Percentiles rank a stretch among this genome's conserved stretches.
phyloP scores from a whole-genome alignment of 495 filamentous ascomycete genomes.

The Talaromyces proteolyticus region DNA sequence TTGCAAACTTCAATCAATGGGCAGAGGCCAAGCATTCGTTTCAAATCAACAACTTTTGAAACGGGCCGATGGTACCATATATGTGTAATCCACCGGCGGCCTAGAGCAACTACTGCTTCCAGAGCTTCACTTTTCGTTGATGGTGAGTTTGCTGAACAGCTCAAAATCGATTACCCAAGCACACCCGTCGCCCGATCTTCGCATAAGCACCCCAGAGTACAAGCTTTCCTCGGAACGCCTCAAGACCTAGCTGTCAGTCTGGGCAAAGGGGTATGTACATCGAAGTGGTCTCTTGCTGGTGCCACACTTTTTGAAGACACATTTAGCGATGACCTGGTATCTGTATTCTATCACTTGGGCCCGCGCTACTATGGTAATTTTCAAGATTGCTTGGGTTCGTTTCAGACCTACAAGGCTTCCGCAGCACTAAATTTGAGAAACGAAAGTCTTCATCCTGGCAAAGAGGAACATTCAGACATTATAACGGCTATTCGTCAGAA shows the following conservation, averaged over 20 bases:
- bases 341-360: slow-evolving; percentile 85
- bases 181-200: slow-evolving; percentile 48
- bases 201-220: slow-evolving; percentile 57
- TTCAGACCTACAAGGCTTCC: slow-evolving; percentile 96
- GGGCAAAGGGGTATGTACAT: slow-evolving; percentile 67
- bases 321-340: slow-evolving; percentile 85
- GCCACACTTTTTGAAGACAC: slow-evolving; percentile 84
- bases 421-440: slow-evolving; percentile 86
- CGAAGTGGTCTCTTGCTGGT: slow-evolving; percentile 82
- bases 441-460: slow-evolving; percentile 84
- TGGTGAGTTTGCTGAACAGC: slow-evolving; percentile 88
- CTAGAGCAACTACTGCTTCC: slow-evolving; percentile 67
- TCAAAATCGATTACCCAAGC: slow-evolving; percentile 80
- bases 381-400: slow-evolving; percentile 91
- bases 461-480: slow-evolving; percentile 89
- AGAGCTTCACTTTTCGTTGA: slow-evolving; percentile 87
- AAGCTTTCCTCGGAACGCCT: slow-evolving; percentile 91
- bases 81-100: slow-evolving; percentile 72
- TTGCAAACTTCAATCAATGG: slow-evolving; percentile 91
- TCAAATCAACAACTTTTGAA: slow-evolving; percentile 74
- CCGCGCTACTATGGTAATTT: slow-evolving; percentile 91
- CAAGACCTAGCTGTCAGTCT: slow-evolving; percentile 79
- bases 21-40: slow-evolving; percentile 81
- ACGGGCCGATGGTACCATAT: slow-evolving; percentile 86
- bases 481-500: slow-evolving; percentile 77